Conservation (phyloP, 2,329 filamentous ascomycete species). For the Lachnellula cervina region DNA sequence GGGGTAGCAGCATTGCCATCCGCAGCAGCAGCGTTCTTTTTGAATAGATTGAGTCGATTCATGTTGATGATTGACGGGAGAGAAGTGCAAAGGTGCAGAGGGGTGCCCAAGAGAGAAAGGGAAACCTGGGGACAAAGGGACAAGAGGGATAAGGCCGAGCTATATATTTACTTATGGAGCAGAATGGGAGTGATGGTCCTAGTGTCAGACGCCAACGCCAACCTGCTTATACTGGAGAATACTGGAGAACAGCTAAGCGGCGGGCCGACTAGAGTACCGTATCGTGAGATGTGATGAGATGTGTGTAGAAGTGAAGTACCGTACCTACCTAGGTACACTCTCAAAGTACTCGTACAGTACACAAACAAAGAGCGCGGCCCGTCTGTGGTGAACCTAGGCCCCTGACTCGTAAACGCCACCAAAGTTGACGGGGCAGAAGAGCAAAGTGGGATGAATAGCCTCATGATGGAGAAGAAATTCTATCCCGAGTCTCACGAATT, state of each 20-base stretch:
- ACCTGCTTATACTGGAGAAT: not conserved
- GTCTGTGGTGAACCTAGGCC: too few species aligned
- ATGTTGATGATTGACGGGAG: conserved; percentile 1
- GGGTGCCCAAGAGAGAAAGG: not conserved
- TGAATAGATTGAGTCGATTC: conserved; percentile 7
- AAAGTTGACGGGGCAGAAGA: too few species aligned
- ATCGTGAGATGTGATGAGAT: too few species aligned
- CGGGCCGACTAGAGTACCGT: too few species aligned
- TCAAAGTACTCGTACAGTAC: too few species aligned
- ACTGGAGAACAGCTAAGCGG: not conserved
- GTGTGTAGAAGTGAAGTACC: too few species aligned
- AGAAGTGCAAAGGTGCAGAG: not conserved
- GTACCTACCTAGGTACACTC: too few species aligned
- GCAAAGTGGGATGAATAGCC: too few species aligned
- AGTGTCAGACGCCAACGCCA: not conserved
- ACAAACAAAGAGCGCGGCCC: too few species aligned
- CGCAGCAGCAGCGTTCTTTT: conserved; percentile 7
- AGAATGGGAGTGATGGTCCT: not conserved
- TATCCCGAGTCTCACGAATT: too few species aligned
- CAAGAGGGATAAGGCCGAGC: not conserved
- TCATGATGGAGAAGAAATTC: too few species aligned
- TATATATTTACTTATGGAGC: not conserved
- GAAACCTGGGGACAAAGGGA: conserved; percentile 5
- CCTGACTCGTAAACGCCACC: too few species aligned
- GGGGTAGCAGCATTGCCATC: conserved; percentile 3